Evolutionary conservation across 148 eudicot species (phyloP).

Genomic region (Chenopodium suecicum): DNA sequence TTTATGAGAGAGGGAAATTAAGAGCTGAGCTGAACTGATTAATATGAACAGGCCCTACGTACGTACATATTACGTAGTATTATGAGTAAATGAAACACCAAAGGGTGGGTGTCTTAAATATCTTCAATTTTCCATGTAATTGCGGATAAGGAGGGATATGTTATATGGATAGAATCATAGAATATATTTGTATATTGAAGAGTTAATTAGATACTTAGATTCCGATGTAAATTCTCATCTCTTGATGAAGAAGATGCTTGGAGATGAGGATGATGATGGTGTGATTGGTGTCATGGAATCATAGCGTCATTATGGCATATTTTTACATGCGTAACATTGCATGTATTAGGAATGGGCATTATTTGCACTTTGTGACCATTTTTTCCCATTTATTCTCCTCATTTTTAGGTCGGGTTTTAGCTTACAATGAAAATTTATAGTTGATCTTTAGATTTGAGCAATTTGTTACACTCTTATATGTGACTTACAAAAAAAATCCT

Average conservation of each 20-base stretch:
- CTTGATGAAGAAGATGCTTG: constrained; percentile 2
- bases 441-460: neutral
- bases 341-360: neutral
- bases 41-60: no score
- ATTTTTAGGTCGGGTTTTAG: neutral
- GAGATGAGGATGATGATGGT: constrained; percentile 4
- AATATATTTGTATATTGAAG: no score
- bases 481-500: no score
- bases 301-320: constrained; percentile 18
- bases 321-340: neutral
- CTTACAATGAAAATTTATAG: neutral
- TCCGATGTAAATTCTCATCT: neutral
- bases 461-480: no score
- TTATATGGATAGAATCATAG: no score
- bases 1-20: no score
- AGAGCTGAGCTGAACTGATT: no score
- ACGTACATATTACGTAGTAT: neutral
- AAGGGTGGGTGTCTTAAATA: neutral
- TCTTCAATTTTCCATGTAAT: constrained; percentile 9
- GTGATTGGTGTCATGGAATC: neutral
- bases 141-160: neutral
- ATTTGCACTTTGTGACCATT: no score
- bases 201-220: neutral
- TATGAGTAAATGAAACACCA: neutral
- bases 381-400: neutral